phyloP scores from a whole-genome alignment of 1,139 yeast species.

The Petasospora rhodanensis region DNA sequence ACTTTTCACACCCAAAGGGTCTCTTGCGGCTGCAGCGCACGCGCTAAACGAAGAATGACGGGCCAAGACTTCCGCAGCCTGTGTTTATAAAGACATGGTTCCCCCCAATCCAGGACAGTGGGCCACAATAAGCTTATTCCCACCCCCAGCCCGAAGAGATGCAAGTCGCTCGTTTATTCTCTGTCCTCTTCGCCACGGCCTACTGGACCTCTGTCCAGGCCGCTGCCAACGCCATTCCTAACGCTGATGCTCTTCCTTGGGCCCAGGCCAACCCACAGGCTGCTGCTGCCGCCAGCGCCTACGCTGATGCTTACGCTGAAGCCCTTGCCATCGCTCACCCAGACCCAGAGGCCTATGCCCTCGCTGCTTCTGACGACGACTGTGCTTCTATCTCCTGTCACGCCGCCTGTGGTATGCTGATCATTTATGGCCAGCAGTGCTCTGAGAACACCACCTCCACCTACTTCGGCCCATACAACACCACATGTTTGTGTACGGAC shows the following conservation, averaged over 20 bases:
- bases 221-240: background rate
- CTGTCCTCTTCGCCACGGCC: no score
- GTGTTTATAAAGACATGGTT: no score
- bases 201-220: no score
- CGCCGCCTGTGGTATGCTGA: conserved; percentile 25
- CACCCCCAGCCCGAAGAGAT: no score
- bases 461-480: conserved; percentile 10
- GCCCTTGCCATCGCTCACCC: conserved; percentile 20
- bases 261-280: conserved; percentile 17
- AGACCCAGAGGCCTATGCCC: conserved; percentile 21
- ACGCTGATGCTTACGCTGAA: conserved; percentile 18
- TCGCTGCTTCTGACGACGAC: conserved; percentile 19
- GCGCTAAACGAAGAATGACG: no score
- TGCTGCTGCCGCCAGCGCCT: conserved; percentile 16
- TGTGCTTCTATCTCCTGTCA: conserved; percentile 26
- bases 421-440: conserved; percentile 24
- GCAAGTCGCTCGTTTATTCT: no score
- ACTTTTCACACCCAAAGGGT: no score
- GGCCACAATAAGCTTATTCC: no score
- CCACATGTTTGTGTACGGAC: conserved; percentile 21
- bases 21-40: no score
- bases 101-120: no score
- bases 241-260: conserved; percentile 14
- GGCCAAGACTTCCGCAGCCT: no score
- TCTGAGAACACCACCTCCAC: conserved; percentile 13